phyloP scores from a whole-genome alignment of 1,284 basidiomycete genomes.

The Malassezia obtusa region DNA sequence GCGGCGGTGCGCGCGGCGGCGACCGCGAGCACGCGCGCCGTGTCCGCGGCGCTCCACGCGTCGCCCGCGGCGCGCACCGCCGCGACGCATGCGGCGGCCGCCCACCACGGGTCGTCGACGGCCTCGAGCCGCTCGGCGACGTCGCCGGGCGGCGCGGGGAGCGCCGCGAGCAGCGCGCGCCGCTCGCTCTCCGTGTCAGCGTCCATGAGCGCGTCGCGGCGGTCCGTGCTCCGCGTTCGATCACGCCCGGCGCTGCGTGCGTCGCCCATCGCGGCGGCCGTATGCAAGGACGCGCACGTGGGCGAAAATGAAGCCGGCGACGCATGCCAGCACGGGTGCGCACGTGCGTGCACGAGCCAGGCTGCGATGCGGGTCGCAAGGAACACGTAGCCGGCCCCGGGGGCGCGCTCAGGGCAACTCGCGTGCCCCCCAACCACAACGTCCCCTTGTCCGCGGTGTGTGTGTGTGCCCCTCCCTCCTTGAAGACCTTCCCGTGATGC shows the following conservation, averaged over 20 bases:
- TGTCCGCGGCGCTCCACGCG: constrained; percentile 10
- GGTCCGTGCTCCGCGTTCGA: constrained; percentile 1
- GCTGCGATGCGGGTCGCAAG: background rate
- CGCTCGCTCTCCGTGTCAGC: background rate
- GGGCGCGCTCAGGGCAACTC: no score
- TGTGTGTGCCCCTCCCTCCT: background rate
- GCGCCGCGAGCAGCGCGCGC: background rate
- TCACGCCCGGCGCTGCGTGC: background rate
- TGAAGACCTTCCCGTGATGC: background rate
- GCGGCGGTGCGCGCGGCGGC: constrained; percentile 4
- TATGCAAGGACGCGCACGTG: background rate
- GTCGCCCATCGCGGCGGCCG: background rate
- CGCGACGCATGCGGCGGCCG: constrained; percentile 5
- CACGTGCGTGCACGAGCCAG: constrained; percentile 16
- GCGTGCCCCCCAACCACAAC: no score
- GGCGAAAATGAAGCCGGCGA: background rate
- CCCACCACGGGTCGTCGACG: constrained; percentile 13
- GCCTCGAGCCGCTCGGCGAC: background rate
- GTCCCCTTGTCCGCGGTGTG: no score
- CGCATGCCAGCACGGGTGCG: constrained; percentile 6
- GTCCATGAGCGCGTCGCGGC: background rate
- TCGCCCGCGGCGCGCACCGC: constrained; percentile 8
- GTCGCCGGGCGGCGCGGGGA: constrained; percentile 4
- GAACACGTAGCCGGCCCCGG: background rate
- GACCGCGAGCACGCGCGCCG: background rate